phyloP scores from a whole-genome alignment of 2,329 filamentous ascomycete genomes.

The Zymoseptoria tritici region DNA sequence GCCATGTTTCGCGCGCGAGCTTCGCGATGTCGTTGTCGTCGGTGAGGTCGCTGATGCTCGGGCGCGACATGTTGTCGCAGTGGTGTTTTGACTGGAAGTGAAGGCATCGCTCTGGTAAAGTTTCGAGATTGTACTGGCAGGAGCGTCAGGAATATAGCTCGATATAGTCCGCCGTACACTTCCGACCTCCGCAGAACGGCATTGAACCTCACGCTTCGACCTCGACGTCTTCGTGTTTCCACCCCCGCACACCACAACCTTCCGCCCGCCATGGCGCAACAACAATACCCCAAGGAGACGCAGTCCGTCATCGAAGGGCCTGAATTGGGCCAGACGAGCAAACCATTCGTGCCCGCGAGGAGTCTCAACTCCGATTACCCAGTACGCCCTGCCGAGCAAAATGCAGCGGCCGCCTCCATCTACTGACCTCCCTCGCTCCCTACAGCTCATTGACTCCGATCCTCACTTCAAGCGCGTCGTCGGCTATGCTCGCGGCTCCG shows the following conservation, averaged over 20 bases:
- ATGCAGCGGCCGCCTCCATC: not conserved
- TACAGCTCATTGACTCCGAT: constrained; percentile 95
- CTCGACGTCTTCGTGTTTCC: not conserved
- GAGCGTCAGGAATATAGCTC: not conserved
- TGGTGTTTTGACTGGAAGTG: not conserved
- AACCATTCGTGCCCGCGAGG: constrained; percentile 56
- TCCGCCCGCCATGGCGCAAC: constrained; percentile 15
- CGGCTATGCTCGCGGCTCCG: constrained; percentile 74
- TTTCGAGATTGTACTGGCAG: not conserved
- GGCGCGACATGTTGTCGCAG: constrained; percentile 37
- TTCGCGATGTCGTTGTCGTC: constrained; percentile 59
- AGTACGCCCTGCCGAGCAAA: constrained; percentile 43
- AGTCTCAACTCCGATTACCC: constrained; percentile 76
- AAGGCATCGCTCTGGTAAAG: not conserved
- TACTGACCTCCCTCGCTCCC: constrained; percentile 17
- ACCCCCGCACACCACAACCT: constrained; percentile 5
- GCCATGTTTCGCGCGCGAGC: constrained; percentile 79
- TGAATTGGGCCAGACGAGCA: constrained; percentile 25
- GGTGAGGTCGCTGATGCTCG: constrained; percentile 61
- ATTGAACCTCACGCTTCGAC: not conserved
- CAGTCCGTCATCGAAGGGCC: constrained; percentile 22
- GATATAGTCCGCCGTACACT: not conserved
- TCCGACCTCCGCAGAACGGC: not conserved
- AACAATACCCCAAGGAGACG: constrained; percentile 13
- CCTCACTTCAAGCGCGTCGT: constrained; percentile 90